Conservation (phyloP, 306 rosid genomes). For the Prosopis cineraria region DNA sequence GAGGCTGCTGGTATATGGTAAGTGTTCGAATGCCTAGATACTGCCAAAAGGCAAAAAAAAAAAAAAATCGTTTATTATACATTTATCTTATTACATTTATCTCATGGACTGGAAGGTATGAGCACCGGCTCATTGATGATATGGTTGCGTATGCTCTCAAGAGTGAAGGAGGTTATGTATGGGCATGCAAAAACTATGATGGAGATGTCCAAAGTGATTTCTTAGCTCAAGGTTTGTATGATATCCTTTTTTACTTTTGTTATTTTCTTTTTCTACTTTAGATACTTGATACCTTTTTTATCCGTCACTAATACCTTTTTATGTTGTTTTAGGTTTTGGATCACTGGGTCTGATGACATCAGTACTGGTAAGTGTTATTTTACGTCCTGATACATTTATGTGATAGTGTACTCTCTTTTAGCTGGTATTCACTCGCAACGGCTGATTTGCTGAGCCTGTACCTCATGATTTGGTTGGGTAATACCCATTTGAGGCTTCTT, state of each 20-base stretch:
- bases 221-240: conserved; percentile 90
- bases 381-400: conserved; percentile 3
- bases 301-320: conserved; percentile 34
- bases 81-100: conserved; percentile 22
- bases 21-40: conserved; percentile 27
- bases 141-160: conserved; percentile 98
- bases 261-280: conserved; percentile 23
- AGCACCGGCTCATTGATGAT: conserved; percentile 98
- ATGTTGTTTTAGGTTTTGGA: conserved; percentile 74
- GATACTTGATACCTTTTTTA: conserved; percentile 8
- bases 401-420: not conserved
- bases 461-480: not conserved
- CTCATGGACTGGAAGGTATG: conserved; percentile 71
- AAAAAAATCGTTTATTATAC: not conserved
- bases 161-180: conserved; percentile 99
- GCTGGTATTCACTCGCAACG: not conserved
- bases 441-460: not conserved
- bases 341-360: conserved; percentile 99
- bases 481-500: not conserved
- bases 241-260: conserved; percentile 6
- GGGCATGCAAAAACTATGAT: conserved; percentile 99
- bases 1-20: conserved; percentile 98
- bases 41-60: not conserved
- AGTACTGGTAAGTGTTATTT: conserved; percentile 70
- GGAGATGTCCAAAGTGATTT: conserved; percentile 99